Conservation (phyloP, 352 stramenopile genomes). For the Phytophthora citricola region DNA sequence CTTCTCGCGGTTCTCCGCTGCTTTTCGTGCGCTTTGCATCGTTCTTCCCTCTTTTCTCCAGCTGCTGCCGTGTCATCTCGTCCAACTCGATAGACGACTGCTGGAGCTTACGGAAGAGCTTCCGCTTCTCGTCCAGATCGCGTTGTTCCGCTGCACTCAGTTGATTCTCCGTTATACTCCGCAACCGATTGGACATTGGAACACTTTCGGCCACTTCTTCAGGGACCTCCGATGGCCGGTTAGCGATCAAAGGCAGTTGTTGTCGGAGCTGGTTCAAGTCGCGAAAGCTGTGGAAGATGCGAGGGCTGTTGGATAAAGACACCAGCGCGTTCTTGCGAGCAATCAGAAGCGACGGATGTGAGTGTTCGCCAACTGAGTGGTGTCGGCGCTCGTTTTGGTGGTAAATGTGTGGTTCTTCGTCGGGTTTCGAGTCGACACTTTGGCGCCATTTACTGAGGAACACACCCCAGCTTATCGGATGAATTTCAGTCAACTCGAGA, state of each 20-base stretch:
- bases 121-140: slow-evolving; percentile 31
- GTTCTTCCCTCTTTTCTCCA: slow-evolving; percentile 43
- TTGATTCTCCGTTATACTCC: slow-evolving; percentile 11
- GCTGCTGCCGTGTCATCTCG: slow-evolving; percentile 35
- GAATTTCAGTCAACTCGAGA: slow-evolving; percentile 43
- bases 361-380: slow-evolving; percentile 18
- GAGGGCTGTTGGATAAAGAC: slow-evolving; percentile 32
- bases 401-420: slow-evolving; percentile 8
- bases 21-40: slow-evolving; percentile 35
- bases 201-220: slow-evolving; percentile 14
- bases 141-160: slow-evolving; percentile 22
- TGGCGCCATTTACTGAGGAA: slow-evolving; percentile 67
- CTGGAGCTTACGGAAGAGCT: slow-evolving; percentile 50
- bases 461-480: slow-evolving; percentile 55
- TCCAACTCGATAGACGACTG: slow-evolving; percentile 43
- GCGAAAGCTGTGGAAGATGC: slow-evolving; percentile 50
- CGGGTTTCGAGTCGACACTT: slow-evolving; percentile 21
- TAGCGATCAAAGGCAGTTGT: slow-evolving; percentile 43
- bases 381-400: slow-evolving; percentile 21
- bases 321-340: slow-evolving; percentile 43
- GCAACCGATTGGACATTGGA: background rate
- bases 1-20: slow-evolving; percentile 44
- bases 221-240: slow-evolving; percentile 8
- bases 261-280: slow-evolving; percentile 52
- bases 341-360: slow-evolving; percentile 20